Evolutionary conservation across 108 stramenopile species (phyloP), one percentile per base, ranked within the genome.

Genomic region (Ochromonas danica): DNA sequence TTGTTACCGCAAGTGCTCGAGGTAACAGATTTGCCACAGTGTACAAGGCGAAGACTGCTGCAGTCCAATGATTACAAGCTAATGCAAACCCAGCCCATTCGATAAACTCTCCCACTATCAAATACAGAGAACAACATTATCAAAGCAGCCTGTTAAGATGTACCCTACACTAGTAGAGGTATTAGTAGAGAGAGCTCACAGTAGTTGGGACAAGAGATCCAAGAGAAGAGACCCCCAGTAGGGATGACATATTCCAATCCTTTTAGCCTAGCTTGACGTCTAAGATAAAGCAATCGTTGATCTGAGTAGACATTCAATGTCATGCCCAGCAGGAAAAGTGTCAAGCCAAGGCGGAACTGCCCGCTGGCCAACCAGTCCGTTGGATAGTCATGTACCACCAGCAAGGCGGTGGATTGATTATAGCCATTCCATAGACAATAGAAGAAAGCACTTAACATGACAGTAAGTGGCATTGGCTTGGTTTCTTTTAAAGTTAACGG

Each of bases 51-150:
- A 75, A 75, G 6, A 33, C 72, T 41, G 10, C 3, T 3, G n/a
- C 72, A 33, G 72, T 3, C 35, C 6, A 33, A 36, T 17, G 6
- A 17, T 33, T 30, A 27, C 40, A 28, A 3, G 72, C 72, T 10
- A 75, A 10, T 6, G 72, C 72, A 75, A 75, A 75, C 3, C 72
- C 63, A 10, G 10, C 33, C 63, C 63, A 67, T 36, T 67, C 63
- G 10, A 67, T 6, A 3, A 67, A 35, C 63, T 67, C 63, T 3
- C 63, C 63, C 17, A 67, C 63, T 67, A 67, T 36, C 6, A 67
- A 67, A 67, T 67, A 6, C 63, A 67, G 35, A 14, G 3, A 67
- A 35, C 31, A 67, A 67, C 25, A 36, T 36, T 36, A 35, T 67
- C 6, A 67, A 36, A 14, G 6, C 17, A 31, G 25, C 3, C 3